A percentile compares a stretch with the other conserved stretches of the same genome.
Conservation (phyloP, 2,329 filamentous ascomycete species). For the Aspergillus aculeatus region DNA sequence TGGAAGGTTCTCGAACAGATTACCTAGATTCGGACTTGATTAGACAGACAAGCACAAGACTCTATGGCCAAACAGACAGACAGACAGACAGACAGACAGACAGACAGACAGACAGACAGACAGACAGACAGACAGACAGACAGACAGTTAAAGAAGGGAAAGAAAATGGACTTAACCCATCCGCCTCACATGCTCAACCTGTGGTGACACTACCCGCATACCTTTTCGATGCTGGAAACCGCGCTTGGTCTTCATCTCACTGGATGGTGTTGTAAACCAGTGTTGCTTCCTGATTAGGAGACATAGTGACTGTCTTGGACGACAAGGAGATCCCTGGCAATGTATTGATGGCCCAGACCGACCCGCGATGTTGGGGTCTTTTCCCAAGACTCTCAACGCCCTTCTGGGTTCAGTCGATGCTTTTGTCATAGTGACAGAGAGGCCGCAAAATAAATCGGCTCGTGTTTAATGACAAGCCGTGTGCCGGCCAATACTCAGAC, state of each 20-base stretch:
- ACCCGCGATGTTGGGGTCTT: not conserved
- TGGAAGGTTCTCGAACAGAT: conserved; percentile 45
- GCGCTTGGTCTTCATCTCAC: conserved; percentile 20
- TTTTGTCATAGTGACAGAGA: not conserved
- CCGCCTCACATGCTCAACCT: conserved; percentile 34
- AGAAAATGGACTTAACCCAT: conserved; percentile 42
- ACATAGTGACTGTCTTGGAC: conserved; percentile 10
- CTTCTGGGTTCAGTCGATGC: not conserved
- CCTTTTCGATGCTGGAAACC: conserved; percentile 18
- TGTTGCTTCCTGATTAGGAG: conserved; percentile 24
- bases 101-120: conserved; percentile 64
- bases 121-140: conserved; percentile 34
- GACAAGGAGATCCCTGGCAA: conserved; percentile 8
- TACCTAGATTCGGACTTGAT: conserved; percentile 71
- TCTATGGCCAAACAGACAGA: conserved; percentile 34
- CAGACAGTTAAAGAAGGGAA: conserved; percentile 25
- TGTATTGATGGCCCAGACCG: conserved; percentile 17
- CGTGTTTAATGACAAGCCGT: not conserved
- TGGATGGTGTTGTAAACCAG: conserved; percentile 30
- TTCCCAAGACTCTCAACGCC: not conserved
- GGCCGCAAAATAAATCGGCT: not conserved
- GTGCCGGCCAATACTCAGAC: not conserved
- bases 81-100: conserved; percentile 33
- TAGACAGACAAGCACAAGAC: conserved; percentile 66
- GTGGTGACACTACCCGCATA: conserved; percentile 26